Evolutionary conservation across 192 early-diverging fungal species (phyloP).

Genomic region (Podochytrium sp.): DNA sequence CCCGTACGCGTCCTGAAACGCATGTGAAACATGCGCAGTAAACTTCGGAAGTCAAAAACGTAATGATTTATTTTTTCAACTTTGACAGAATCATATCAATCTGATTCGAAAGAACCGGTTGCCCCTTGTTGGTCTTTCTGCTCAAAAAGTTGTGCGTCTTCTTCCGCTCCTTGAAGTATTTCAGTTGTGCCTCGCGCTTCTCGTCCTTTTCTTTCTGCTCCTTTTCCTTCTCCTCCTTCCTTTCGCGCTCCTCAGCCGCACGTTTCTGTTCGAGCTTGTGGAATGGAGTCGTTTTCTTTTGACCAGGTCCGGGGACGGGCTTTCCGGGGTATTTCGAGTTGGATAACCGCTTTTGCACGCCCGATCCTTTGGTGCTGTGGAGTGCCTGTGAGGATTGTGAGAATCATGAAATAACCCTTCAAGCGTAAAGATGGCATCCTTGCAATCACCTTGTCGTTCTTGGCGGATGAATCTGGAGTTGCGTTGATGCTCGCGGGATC

Average conservation of each 20-base stretch:
- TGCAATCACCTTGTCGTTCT: background rate
- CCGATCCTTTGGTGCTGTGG: background rate
- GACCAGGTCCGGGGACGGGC: background rate
- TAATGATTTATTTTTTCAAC: background rate
- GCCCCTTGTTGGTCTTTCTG: conserved; percentile 13
- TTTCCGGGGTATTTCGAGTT: too few species aligned
- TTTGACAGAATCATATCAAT: conserved; percentile 11
- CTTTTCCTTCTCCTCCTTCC: conserved; percentile 15
- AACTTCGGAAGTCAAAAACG: background rate
- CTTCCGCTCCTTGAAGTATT: conserved; percentile 22
- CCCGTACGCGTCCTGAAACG: too few species aligned
- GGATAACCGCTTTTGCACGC: background rate
- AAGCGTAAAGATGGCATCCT: too few species aligned
- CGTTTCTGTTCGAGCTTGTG: conserved; percentile 11
- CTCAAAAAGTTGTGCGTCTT: background rate
- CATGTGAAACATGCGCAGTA: too few species aligned
- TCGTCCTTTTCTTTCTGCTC: conserved; percentile 16
- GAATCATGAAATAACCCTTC: background rate
- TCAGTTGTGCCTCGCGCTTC: background rate
- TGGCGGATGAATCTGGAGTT: background rate
- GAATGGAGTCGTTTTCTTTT: conserved; percentile 4
- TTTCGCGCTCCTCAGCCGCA: conserved; percentile 9
- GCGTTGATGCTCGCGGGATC: background rate
- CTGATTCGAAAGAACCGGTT: conserved; percentile 18
- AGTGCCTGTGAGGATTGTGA: background rate